Base-by-base conservation (phyloP, 2,329 filamentous ascomycete species). In the Penicillium sp. region DNA sequence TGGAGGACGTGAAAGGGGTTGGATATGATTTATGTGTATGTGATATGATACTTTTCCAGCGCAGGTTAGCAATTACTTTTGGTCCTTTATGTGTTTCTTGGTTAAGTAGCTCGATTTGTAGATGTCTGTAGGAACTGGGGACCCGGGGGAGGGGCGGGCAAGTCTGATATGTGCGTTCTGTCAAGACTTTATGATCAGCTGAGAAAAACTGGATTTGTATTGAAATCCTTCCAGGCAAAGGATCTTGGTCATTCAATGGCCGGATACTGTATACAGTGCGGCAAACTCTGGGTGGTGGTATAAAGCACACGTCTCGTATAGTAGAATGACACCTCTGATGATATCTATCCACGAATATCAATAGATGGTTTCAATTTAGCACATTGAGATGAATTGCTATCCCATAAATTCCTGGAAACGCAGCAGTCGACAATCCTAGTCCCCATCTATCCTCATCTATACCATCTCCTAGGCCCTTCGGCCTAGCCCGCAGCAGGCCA, bases 11-110 rank as follows among this genome's bases (percentile, higher is more conserved):
- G 30, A 38, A 52, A 8, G n/a, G 55, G 49, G 46, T 13, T 57
- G 61, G 55, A 54, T 38, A 59, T 42, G 59, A 59, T 43, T 53
- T 51, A 62, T 45, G 49, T 55, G 52, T 55, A 59, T 55, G 46
- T 51, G 40, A 57, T 61, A 60, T 49, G 57, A 55, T 35, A 38
- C 35, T 11, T 56, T 49, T 46, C 49, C 49, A 60, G 60, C 54
- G 58, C 28, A 52, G 33, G 28, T 59, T 19, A 59, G 48, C 42
- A 62, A 56, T 25, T 6, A 51, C 5, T 35, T 33, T 49, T 51
- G 4, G 13, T 48, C n/a, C 14, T 14, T 51, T 51, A 33, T 35
- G 26, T 43, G 19, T 45, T 6, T 45, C 6, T 16, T 40, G 8
- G 3, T 14, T 43, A 11, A 16, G 14, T 26, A 14, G 14, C 45